These are phyloP conservation scores for Coemansia sp. DNA, from an alignment of 192 early-diverging fungal species.

Conservation along the genomic window DNA sequence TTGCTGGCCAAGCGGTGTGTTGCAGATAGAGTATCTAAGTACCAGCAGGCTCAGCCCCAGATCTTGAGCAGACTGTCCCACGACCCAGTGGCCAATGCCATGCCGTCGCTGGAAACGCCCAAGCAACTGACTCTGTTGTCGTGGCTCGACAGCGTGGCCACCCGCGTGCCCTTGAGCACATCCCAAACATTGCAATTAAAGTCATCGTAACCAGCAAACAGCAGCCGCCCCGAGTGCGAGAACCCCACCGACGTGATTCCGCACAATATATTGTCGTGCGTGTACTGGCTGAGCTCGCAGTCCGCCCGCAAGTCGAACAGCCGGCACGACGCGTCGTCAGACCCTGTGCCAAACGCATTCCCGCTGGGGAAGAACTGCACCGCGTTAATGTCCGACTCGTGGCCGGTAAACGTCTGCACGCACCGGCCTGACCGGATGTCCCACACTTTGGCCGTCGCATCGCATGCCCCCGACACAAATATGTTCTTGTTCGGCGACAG, in stretches of 20 bases:
- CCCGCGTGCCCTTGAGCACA: slow-evolving; percentile 91
- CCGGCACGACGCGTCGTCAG: slow-evolving; percentile 97
- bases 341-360: slow-evolving; percentile 95
- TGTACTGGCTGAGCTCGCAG: slow-evolving; percentile 96
- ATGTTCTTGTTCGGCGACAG: slow-evolving; percentile 90
- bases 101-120: slow-evolving; percentile 94
- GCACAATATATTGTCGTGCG: slow-evolving; percentile 97
- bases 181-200: slow-evolving; percentile 99
- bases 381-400: slow-evolving; percentile 98
- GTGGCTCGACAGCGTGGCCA: slow-evolving; percentile 89
- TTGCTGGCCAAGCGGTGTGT: not conserved
- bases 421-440: slow-evolving; percentile 95
- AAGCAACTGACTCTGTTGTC: slow-evolving; percentile 97
- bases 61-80: slow-evolving; percentile 99
- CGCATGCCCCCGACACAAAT: slow-evolving; percentile 98
- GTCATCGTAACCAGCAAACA: slow-evolving; percentile 99
- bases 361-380: slow-evolving; percentile 99
- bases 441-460: slow-evolving; percentile 98
- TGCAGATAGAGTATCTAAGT: not conserved
- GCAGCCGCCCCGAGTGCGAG: slow-evolving; percentile 89
- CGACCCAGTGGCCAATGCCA: slow-evolving; percentile 97
- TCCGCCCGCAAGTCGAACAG: slow-evolving; percentile 98
- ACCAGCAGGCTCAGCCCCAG: slow-evolving; percentile 42
- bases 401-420: slow-evolving; percentile 97
- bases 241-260: slow-evolving; percentile 98